phyloP scores from a whole-genome alignment of 805 yeast genomes.

The Candida saitoana region DNA sequence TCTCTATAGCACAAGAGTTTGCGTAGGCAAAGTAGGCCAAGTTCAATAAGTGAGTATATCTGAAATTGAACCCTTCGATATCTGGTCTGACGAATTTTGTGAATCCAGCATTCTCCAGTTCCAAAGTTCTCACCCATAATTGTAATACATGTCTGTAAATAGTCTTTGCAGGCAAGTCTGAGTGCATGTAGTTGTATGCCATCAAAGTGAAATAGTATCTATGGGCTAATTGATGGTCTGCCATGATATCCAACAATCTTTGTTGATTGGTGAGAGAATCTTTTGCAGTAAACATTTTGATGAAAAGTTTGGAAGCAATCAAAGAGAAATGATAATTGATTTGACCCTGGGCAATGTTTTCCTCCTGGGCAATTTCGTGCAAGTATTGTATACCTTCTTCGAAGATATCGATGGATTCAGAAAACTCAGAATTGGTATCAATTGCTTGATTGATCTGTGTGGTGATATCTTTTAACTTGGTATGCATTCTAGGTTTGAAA shows the following conservation, averaged over 20 bases:
- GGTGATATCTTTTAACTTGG: slow-evolving; percentile 32
- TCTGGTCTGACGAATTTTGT: slow-evolving; percentile 7
- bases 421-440: slow-evolving; percentile 15
- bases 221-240: slow-evolving; percentile 31
- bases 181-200: slow-evolving; percentile 16
- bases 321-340: slow-evolving; percentile 27
- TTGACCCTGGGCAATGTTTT: slow-evolving; percentile 23
- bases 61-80: slow-evolving; percentile 1
- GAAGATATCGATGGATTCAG: slow-evolving; percentile 33
- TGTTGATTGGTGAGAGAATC: slow-evolving; percentile 2
- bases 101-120: slow-evolving; percentile 13
- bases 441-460: slow-evolving; percentile 27
- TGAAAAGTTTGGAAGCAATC: slow-evolving; percentile 18
- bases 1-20: slow-evolving; percentile 23
- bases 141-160: slow-evolving; percentile 23
- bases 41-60: slow-evolving; percentile 12
- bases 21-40: slow-evolving; percentile 34
- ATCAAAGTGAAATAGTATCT: slow-evolving; percentile 24
- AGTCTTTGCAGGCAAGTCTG: slow-evolving; percentile 10
- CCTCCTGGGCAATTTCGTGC: slow-evolving; percentile 33
- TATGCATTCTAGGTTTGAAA: slow-evolving; percentile 12
- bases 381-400: slow-evolving; percentile 39
- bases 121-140: slow-evolving; percentile 32
- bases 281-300: slow-evolving; percentile 13
- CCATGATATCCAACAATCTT: slow-evolving; percentile 20